A percentile compares a stretch with the other conserved stretches of the same genome.
These are phyloP conservation scores for Microcos paniculata DNA, from an alignment of 345 rosid species.

Conservation along the genomic window DNA sequence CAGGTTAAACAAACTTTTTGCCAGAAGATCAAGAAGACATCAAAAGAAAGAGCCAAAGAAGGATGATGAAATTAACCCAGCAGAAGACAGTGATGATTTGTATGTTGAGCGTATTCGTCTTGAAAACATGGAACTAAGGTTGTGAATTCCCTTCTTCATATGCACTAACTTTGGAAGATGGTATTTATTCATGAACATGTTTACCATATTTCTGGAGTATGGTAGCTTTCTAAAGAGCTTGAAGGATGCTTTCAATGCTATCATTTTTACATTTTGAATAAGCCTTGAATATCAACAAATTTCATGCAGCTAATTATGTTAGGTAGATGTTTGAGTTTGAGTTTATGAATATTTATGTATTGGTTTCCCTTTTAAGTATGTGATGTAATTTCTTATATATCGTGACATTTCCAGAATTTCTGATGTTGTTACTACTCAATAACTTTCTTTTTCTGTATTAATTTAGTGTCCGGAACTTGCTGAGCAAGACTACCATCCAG, in stretches of 20 bases:
- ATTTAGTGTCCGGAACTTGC: slow-evolving; percentile 57
- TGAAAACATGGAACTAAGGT: slow-evolving; percentile 84
- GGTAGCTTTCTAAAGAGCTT: not conserved
- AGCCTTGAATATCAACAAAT: not conserved
- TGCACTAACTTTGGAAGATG: not conserved
- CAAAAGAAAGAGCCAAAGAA: slow-evolving; percentile 62
- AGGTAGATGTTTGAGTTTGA: not conserved
- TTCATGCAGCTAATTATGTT: not conserved
- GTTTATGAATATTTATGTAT: not conserved
- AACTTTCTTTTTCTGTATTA: slow-evolving; percentile 12
- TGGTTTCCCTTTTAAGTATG: not conserved
- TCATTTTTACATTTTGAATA: not conserved
- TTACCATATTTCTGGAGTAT: not conserved
- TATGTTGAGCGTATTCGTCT: slow-evolving; percentile 79
- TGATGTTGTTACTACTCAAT: not conserved
- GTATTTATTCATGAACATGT: not conserved
- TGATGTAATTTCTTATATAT: not conserved
- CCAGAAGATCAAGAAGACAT: slow-evolving; percentile 39
- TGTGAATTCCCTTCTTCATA: slow-evolving; percentile 6
- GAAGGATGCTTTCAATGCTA: not conserved
- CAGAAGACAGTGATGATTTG: slow-evolving; percentile 49
- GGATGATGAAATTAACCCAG: slow-evolving; percentile 56
- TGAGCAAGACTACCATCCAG: slow-evolving; percentile 75
- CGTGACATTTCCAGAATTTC: not conserved
- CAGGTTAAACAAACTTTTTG: slow-evolving; percentile 66